phyloP scores from a whole-genome alignment of 2,329 filamentous ascomycete species.

The Colletotrichum scovillei region DNA sequence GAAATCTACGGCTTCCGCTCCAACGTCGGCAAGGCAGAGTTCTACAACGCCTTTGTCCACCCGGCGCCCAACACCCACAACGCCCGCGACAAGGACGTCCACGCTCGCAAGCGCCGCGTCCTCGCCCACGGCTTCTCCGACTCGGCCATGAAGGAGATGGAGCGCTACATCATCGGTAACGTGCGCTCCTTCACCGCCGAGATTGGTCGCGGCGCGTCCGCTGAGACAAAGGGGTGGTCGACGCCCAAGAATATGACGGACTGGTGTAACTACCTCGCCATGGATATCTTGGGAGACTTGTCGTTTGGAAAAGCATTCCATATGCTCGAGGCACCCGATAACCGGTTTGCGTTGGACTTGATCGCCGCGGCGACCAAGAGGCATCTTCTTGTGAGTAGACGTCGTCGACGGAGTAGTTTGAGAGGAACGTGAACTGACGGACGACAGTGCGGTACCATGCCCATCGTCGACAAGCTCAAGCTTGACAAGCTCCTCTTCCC shows the following conservation, averaged over 20 bases:
- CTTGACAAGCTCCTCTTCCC: conserved; percentile 77
- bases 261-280: conserved; percentile 71
- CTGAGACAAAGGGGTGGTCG: conserved; percentile 67
- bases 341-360: conserved; percentile 74
- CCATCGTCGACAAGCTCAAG: conserved; percentile 72
- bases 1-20: conserved; percentile 73
- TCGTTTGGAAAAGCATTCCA: conserved; percentile 72
- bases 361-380: conserved; percentile 76
- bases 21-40: conserved; percentile 75
- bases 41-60: conserved; percentile 79
- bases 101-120: conserved; percentile 78
- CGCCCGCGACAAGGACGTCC: conserved; percentile 73
- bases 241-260: conserved; percentile 70
- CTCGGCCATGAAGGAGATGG: conserved; percentile 73
- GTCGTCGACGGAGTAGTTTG: background rate
- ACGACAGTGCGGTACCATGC: conserved; percentile 76
- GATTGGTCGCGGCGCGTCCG: conserved; percentile 54
- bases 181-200: conserved; percentile 74
- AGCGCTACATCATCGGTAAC: conserved; percentile 74
- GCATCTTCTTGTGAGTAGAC: conserved; percentile 71
- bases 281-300: conserved; percentile 71
- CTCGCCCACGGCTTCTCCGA: conserved; percentile 80
- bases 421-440: background rate
- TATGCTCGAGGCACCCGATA: conserved; percentile 69
- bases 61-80: conserved; percentile 80